A percentile compares a stretch with the other conserved stretches of the same genome.
phyloP scores from a whole-genome alignment of 2,329 filamentous ascomycete genomes.

The Colletotrichum caudatum region DNA sequence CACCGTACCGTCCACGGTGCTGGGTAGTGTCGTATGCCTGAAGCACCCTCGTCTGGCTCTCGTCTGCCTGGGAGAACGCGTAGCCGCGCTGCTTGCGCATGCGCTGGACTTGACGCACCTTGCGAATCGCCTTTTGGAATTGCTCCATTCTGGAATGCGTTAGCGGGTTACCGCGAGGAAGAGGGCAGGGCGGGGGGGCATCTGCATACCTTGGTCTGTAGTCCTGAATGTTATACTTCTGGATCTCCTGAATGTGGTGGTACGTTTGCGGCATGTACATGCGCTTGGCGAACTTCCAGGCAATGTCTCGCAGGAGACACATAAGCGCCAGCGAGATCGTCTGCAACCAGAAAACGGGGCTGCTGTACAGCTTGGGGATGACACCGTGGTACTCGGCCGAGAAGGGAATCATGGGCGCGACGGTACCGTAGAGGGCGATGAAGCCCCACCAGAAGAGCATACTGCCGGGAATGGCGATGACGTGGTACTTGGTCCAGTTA shows the following conservation, averaged over 20 bases:
- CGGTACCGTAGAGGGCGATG: constrained; percentile 86
- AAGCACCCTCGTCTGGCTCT: constrained; percentile 92
- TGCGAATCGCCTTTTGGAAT: constrained; percentile 99
- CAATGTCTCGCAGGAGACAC: constrained; percentile 88
- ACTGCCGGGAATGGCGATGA: constrained; percentile 94
- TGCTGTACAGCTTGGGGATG: constrained; percentile 82
- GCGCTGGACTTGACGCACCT: constrained; percentile 96
- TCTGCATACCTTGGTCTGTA: constrained; percentile 86
- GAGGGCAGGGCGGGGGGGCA: neutral
- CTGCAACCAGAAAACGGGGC: constrained; percentile 92
- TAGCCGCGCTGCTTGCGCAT: constrained; percentile 99
- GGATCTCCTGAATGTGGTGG: constrained; percentile 98
- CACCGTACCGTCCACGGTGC: constrained; percentile 90
- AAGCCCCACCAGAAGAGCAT: constrained; percentile 93
- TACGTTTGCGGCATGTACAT: constrained; percentile 98
- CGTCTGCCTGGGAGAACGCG: constrained; percentile 97
- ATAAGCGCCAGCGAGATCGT: constrained; percentile 81
- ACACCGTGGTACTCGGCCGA: constrained; percentile 89
- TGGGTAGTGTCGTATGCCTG: constrained; percentile 98
- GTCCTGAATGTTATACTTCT: constrained; percentile 99
- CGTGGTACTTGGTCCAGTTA: constrained; percentile 98
- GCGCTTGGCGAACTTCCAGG: constrained; percentile 96
- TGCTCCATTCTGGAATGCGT: constrained; percentile 86
- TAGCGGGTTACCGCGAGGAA: constrained; percentile 22
- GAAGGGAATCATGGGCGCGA: constrained; percentile 84